Evolutionary conservation across 2,329 filamentous ascomycete genomes (phyloP).

Genomic region (Fusarium abutilonis): DNA sequence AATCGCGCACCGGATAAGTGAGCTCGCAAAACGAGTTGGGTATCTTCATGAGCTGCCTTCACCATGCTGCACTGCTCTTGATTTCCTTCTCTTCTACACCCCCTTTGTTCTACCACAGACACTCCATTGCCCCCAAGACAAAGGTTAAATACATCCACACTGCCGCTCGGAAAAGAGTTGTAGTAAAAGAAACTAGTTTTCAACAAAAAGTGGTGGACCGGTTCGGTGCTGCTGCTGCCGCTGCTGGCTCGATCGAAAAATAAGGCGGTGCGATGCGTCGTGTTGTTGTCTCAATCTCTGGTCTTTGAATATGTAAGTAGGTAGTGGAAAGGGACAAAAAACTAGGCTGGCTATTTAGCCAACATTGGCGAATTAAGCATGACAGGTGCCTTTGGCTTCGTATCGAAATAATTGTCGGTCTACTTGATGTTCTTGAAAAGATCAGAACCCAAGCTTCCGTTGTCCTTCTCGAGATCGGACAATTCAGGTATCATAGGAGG

Average conservation of each 20-base stretch:
- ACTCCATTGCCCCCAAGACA: constrained; percentile 22
- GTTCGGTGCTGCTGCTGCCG: constrained; percentile 35
- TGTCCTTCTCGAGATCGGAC: constrained; percentile 61
- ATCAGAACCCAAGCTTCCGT: constrained; percentile 60
- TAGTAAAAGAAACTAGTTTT: constrained; percentile 28
- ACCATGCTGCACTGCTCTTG: constrained; percentile 39
- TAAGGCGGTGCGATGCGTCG: constrained; percentile 25
- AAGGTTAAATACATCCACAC: constrained; percentile 24
- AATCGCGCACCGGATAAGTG: constrained; percentile 50
- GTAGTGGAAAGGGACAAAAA: constrained; percentile 33
- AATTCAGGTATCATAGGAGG: constrained; percentile 71
- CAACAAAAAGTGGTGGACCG: constrained; percentile 26
- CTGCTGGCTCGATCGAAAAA: constrained; percentile 43
- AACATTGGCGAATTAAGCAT: constrained; percentile 13
- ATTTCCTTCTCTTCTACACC: constrained; percentile 35
- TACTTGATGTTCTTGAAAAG: constrained; percentile 70
- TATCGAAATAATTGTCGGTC: constrained; percentile 28
- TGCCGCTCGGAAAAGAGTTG: constrained; percentile 23
- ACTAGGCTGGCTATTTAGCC: constrained; percentile 30
- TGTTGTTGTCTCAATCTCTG: constrained; percentile 37
- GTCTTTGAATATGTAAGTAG: constrained; percentile 41
- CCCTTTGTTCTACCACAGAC: constrained; percentile 13
- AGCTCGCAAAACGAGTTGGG: constrained; percentile 53
- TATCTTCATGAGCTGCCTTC: constrained; percentile 52
- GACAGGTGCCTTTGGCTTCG: constrained; percentile 1